phyloP scores from a whole-genome alignment of 2,329 filamentous ascomycete species.

The Elsinoe perseae region DNA sequence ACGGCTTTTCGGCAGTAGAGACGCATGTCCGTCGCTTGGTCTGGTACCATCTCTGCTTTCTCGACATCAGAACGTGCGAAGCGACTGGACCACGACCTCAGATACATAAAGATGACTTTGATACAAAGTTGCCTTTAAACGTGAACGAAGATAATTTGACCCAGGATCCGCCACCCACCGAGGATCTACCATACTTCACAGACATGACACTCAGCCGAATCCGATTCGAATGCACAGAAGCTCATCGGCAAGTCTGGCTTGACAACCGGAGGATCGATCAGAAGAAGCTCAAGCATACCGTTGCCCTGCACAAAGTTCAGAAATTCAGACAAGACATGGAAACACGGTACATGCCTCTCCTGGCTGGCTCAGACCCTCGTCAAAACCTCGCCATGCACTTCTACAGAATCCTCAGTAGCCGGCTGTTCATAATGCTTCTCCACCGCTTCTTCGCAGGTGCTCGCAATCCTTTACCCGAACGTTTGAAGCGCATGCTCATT shows the following conservation, averaged over 20 bases:
- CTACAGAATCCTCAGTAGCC: constrained; percentile 55
- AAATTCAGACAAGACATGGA: constrained; percentile 58
- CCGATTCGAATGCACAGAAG: constrained; percentile 65
- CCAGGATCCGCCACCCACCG: constrained; percentile 34
- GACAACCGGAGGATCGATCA: constrained; percentile 59
- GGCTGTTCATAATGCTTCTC: constrained; percentile 59
- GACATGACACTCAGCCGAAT: constrained; percentile 61
- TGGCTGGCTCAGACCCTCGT: constrained; percentile 52
- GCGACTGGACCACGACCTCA: constrained; percentile 63
- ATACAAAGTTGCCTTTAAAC: constrained; percentile 64
- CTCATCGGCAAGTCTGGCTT: constrained; percentile 62
- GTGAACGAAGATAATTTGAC: constrained; percentile 58
- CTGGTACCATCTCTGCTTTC: constrained; percentile 71
- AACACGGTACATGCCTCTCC: constrained; percentile 56
- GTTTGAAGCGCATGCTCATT: constrained; percentile 56
- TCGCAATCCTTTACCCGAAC: constrained; percentile 48
- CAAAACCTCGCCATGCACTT: constrained; percentile 58
- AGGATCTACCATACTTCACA: constrained; percentile 53
- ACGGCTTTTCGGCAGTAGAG: constrained; percentile 59
- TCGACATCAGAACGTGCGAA: constrained; percentile 68
- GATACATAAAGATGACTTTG: constrained; percentile 67
- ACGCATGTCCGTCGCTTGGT: constrained; percentile 63
- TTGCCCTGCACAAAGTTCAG: constrained; percentile 60
- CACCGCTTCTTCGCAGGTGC: constrained; percentile 56
- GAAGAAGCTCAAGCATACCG: constrained; percentile 54